These are phyloP conservation scores for Rhinocladiella similis DNA, from an alignment of 2,329 filamentous ascomycete species.

Conservation along the genomic window DNA sequence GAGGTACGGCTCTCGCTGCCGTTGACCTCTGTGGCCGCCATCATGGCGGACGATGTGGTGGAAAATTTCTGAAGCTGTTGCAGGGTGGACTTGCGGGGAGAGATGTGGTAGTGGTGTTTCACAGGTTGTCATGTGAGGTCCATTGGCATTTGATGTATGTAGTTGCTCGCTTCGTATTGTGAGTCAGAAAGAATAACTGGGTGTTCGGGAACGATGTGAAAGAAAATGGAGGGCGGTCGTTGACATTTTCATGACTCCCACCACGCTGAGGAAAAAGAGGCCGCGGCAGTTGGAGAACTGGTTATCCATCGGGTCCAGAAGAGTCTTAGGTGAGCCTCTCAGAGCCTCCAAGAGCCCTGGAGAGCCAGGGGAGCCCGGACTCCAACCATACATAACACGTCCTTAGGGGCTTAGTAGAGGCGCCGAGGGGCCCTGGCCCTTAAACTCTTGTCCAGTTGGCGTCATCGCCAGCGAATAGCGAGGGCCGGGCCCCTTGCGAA, in stretches of 20 bases:
- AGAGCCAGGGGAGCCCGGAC: too few relatives aligned
- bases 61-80: not conserved
- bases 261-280: not conserved
- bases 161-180: not conserved
- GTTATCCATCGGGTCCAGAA: too few relatives aligned
- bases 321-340: too few relatives aligned
- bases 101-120: not conserved
- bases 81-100: not conserved
- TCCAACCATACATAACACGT: too few relatives aligned
- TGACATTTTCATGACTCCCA: too few relatives aligned
- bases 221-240: not conserved
- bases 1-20: slow-evolving; percentile 8
- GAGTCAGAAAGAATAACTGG: not conserved
- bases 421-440: too few relatives aligned
- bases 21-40: slow-evolving; percentile 14
- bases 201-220: not conserved
- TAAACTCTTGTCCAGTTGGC: not conserved
- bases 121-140: not conserved
- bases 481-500: not conserved
- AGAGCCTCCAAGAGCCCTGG: too few relatives aligned
- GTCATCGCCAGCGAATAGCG: not conserved
- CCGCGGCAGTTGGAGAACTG: not conserved
- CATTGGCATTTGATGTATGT: not conserved
- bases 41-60: slow-evolving; percentile 2
- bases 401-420: too few relatives aligned